Evolutionary conservation across 495 filamentous ascomycete species (phyloP), one percentile per base, ranked within the genome.

Genomic region (Haplographium delicatum): DNA sequence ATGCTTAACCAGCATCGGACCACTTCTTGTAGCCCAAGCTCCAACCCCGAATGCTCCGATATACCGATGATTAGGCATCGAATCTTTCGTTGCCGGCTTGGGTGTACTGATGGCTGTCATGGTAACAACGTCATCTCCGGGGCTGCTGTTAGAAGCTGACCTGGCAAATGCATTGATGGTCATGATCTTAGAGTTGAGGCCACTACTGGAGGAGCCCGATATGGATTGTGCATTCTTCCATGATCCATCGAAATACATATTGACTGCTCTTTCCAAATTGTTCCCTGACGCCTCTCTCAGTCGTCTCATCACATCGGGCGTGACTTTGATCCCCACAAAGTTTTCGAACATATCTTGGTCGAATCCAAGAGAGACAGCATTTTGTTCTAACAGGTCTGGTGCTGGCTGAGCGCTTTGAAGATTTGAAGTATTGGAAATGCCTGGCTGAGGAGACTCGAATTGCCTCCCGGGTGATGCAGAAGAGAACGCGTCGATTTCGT

Each of bases 171-270:
- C 16, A 43, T 65, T 54, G 11, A 48, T 44, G 16, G 56, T 55
- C 53, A 53, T 47, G 10, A 38, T 15, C n/a, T 38, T 11, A 8
- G 52, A 47, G 22, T 25, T 40, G 22, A 44, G 30, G 15, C 16
- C 3, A 28, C 38, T 50, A 2, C 28, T 39, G 18, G 43, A 46
- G 23, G 34, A 15, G n/a, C n/a, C n/a, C 18, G 28, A 26, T n/a
- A 22, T 46, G 0, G 31, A 3, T 4, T 56, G 42, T 16, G 30
- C 26, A 20, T 44, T 50, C 58, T 84, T 91, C 89, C 88, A 96
- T 4, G 90, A 95, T 11, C 91, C 91, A 57, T 98, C 93, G 42
- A 95, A 84, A 61, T 90, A 98, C 69, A 95, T 86, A 57, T 88
- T 86, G 47, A 90, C 77, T 5, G 85, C 86, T 57, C 74, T 70